Evolutionary conservation across 1,284 basidiomycete species (phyloP), one percentile per base, ranked within the genome.

Genomic region (Cryptococcus neoformans): DNA sequence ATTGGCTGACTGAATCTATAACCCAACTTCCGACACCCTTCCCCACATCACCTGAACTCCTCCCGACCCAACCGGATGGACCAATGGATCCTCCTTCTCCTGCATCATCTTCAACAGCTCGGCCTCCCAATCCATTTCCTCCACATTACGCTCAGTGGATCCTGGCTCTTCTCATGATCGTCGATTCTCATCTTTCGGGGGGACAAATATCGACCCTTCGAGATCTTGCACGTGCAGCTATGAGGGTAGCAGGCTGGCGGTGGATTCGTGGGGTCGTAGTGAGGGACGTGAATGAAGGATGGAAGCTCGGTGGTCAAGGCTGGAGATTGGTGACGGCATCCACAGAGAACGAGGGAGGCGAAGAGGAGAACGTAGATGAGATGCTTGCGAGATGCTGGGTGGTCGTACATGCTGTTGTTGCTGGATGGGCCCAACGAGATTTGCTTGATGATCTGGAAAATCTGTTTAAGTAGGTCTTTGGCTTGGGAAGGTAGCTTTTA

Each of bases 401-500:
- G 68, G 80, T 91, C 35, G 80, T 94, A 1, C 79, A 86, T 21
- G 84, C 85, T 3, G 80, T 97, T 36, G 82, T 83, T 21, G 85
- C 83, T 9, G 80, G 88, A 1, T 97, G 92, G 93, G 87, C 84
- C 17, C 93, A 97, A 77, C 81, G 79, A 55, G 94, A 97, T 73
- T 77, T 97, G 46, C 89, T 91, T 85, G 81, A 82, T 67, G 89
- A 93, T 69, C 87, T 87, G 9, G 85, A 87, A 54, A 59, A 54
- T 3, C 54, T 68, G 59, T 70, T 75, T 40, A 53, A 37, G 14
- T 51, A 28, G 28, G 28, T 28, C 28, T 28, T 28, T 28, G 28
- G 28, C 1, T 28, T 28, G 28, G 28, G 28, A 28, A 4, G 28
- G 4, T 28, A 28, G 28, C 28, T 28, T 0, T 4, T 28, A 28